phyloP scores from a whole-genome alignment of 148 eudicot species.

The Salicornia ramosissima region DNA sequence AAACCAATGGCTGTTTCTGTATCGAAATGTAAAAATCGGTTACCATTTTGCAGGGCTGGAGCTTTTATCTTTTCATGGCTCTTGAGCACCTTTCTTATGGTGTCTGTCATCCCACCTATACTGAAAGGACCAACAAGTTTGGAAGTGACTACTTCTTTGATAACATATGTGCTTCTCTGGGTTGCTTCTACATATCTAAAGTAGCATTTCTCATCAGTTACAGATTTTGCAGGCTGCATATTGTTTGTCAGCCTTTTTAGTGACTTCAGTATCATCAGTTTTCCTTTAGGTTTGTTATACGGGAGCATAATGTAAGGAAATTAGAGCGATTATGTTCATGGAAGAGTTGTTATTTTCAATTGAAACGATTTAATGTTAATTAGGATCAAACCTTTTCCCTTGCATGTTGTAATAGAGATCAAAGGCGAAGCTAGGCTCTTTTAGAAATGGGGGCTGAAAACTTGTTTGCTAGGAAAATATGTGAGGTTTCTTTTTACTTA shows the following conservation, averaged over 20 bases:
- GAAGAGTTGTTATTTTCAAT: neutral
- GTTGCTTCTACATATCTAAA: constrained; percentile 74
- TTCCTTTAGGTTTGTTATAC: constrained; percentile 19
- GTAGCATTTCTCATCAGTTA: constrained; percentile 22
- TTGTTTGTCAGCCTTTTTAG: constrained; percentile 1
- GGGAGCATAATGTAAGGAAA: neutral
- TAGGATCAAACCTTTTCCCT: neutral
- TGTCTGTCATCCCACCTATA: constrained; percentile 84
- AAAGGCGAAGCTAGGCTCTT: no score
- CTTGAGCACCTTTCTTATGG: constrained; percentile 90
- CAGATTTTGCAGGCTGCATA: constrained; percentile 15
- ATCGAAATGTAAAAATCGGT: constrained; percentile 6
- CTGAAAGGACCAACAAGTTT: constrained; percentile 82
- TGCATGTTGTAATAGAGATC: neutral
- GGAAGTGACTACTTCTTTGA: constrained; percentile 83
- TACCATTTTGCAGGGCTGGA: constrained; percentile 65
- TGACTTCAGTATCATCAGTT: neutral
- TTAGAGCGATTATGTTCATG: constrained; percentile 12
- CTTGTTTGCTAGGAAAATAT: no score
- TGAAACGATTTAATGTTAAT: neutral
- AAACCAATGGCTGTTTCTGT: neutral
- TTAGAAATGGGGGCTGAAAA: no score
- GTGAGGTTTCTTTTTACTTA: no score
- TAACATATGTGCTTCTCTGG: constrained; percentile 83
- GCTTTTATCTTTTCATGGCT: constrained; percentile 83